These are phyloP conservation scores for Edaphochlamys debaryana DNA, from an alignment of 139 green algal species.

Conservation along the genomic window DNA sequence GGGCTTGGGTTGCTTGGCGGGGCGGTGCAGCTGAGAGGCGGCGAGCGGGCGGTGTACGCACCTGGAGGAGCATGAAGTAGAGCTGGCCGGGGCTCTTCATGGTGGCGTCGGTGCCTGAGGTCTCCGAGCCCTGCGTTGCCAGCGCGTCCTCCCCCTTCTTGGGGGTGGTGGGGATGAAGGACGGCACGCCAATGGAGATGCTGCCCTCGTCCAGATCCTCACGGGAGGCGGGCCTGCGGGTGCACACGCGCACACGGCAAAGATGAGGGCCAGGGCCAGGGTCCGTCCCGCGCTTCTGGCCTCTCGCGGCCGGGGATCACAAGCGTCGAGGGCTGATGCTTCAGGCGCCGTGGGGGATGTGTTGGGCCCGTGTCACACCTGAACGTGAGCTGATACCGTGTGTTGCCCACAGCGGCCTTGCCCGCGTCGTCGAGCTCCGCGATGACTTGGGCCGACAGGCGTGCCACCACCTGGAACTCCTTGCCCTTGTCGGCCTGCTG, in stretches of 20 bases:
- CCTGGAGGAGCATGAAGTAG: conserved; percentile 44
- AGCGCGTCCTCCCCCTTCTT: no score
- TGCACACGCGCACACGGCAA: not conserved
- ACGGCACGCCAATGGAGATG: conserved; percentile 52
- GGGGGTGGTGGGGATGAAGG: conserved; percentile 31
- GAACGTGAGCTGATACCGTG: conserved; percentile 29
- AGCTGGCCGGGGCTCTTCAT: not conserved
- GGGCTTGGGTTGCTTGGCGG: no score
- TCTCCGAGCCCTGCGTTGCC: no score
- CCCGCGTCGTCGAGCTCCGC: conserved; percentile 4
- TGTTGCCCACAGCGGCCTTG: not conserved
- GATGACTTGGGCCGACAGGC: not conserved
- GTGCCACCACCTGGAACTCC: conserved; percentile 20
- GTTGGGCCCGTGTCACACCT: no score
- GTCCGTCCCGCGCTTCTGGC: no score
- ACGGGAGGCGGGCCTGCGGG: conserved; percentile 36
- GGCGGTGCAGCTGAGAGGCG: no score
- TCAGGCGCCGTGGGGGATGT: no score
- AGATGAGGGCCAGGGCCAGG: no score
- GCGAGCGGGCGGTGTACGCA: no score
- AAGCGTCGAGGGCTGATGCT: no score
- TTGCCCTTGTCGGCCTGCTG: not conserved
- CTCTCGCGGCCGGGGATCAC: no score
- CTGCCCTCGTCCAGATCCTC: conserved; percentile 36
- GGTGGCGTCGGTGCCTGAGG: no score